Evolutionary conservation across 2,329 filamentous ascomycete genomes (phyloP).

Genomic region (Ophiostoma piceae): DNA sequence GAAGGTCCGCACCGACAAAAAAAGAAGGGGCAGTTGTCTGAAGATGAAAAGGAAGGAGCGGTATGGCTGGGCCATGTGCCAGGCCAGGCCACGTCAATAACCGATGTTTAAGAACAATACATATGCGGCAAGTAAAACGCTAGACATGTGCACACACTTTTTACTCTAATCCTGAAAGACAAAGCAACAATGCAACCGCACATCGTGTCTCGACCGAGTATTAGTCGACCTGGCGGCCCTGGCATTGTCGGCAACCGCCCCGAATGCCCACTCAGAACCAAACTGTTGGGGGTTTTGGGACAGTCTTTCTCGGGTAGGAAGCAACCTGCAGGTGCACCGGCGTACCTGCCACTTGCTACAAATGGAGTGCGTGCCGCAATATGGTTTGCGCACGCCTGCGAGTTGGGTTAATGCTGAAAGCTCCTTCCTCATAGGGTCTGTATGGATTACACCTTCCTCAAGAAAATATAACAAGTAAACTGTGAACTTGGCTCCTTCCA

Average conservation of each 20-base stretch:
- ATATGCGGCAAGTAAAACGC: neutral
- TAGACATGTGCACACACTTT: neutral
- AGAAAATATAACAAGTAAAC: neutral
- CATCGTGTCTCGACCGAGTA: neutral
- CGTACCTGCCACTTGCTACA: constrained; percentile 10
- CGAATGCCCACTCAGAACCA: constrained; percentile 13
- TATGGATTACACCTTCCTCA: neutral
- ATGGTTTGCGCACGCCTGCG: neutral
- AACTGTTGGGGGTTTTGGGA: constrained; percentile 10
- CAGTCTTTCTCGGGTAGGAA: constrained; percentile 7
- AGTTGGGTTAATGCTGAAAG: neutral
- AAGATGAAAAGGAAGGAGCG: neutral
- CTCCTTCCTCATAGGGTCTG: constrained; percentile 4
- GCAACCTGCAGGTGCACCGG: constrained; percentile 10
- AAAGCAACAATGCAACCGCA: neutral
- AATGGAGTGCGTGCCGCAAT: neutral
- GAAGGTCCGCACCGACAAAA: neutral
- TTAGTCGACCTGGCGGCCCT: neutral
- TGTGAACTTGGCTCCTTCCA: neutral
- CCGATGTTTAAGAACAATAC: neutral
- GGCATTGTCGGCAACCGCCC: constrained; percentile 5
- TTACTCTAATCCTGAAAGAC: neutral
- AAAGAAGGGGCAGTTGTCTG: too few species aligned
- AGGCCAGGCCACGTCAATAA: constrained; percentile 2
- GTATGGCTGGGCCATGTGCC: neutral